Evolutionary conservation across 1,284 basidiomycete genomes (phyloP).

Genomic region (Ceratorhiza oryzae-sativae): DNA sequence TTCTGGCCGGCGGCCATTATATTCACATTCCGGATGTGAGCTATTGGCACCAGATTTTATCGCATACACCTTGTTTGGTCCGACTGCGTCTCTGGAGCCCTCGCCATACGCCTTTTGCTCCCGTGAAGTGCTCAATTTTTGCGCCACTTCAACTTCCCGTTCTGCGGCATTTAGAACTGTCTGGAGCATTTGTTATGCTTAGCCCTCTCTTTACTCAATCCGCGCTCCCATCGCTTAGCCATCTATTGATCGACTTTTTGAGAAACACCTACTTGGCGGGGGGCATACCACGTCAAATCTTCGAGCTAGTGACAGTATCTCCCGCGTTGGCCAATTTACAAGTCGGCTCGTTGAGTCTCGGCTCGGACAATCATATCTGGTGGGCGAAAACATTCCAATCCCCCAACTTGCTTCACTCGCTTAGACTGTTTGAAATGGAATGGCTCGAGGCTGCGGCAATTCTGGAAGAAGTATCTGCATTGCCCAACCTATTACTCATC

Average conservation of each 20-base stretch:
- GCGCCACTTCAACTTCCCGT: background rate
- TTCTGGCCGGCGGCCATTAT: background rate
- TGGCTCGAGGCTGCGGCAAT: background rate
- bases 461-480: background rate
- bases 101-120: background rate
- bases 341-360: background rate
- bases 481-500: background rate
- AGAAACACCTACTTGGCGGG: background rate
- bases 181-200: background rate
- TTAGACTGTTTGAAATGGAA: background rate
- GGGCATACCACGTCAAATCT: background rate
- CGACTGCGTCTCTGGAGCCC: background rate
- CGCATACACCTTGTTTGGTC: background rate
- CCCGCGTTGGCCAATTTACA: background rate
- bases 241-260: background rate
- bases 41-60: slow-evolving; percentile 7
- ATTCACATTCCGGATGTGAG: background rate
- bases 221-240: background rate
- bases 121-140: background rate
- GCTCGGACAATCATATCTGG: background rate
- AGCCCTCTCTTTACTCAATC: background rate
- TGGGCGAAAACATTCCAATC: background rate
- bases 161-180: background rate
- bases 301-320: background rate
- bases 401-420: background rate